A percentile compares a stretch with the other conserved stretches of the same genome.
Evolutionary conservation across 345 rosid species (phyloP).

Genomic region (Camelina neglecta): DNA sequence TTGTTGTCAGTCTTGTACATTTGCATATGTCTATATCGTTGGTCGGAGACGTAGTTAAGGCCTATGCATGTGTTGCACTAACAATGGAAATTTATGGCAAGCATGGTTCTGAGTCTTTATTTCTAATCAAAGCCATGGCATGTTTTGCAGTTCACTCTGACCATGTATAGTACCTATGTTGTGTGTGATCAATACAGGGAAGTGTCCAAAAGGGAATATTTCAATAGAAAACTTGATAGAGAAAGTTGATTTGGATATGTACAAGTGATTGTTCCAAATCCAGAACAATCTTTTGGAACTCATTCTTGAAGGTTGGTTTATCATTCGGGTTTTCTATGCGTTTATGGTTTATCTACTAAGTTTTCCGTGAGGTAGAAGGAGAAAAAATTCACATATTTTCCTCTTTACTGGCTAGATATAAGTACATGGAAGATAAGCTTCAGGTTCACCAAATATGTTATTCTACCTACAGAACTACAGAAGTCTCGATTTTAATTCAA

Average conservation of each 20-base stretch:
- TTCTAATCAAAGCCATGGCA: not conserved
- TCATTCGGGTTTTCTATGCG: not conserved
- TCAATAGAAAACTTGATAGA: not conserved
- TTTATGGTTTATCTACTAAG: not conserved
- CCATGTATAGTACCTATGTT: not conserved
- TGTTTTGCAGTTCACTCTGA: not conserved
- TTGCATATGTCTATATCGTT: not conserved
- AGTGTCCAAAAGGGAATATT: not conserved
- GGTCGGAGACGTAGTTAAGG: not conserved
- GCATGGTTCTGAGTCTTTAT: constrained; percentile 5
- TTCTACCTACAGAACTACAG: constrained; percentile 14
- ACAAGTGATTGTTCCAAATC: too few relatives aligned
- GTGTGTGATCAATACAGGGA: not conserved
- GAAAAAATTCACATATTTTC: not conserved
- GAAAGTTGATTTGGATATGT: too few relatives aligned
- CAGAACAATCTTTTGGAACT: too few relatives aligned
- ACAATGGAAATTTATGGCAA: not conserved
- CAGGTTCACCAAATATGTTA: not conserved
- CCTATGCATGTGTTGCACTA: constrained; percentile 11
- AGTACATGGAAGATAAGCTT: not conserved
- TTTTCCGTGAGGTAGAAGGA: not conserved
- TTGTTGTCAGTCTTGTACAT: not conserved
- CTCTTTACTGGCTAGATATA: not conserved
- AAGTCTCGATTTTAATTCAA: constrained; percentile 2
- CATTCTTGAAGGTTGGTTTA: not conserved